Base-by-base conservation (phyloP, 1,284 basidiomycete genomes). In the Anthracocystis walkeri region DNA sequence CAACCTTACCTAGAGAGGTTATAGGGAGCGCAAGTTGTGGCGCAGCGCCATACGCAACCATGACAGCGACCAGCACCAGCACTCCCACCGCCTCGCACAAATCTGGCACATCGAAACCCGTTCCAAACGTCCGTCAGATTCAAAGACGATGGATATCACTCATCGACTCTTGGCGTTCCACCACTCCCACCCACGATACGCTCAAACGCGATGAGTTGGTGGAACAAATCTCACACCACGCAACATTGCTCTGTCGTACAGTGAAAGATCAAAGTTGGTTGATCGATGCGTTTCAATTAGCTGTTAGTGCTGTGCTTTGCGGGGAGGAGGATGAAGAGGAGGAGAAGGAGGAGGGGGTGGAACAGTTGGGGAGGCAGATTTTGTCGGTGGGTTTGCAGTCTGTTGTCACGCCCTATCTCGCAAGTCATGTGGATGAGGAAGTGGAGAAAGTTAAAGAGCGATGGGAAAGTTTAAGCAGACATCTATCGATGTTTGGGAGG, bases 91-190 rank as follows among this genome's bases (percentile, higher is more conserved):
- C n/a, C n/a, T n/a, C 29, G 18, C 5, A 18, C 1, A 45, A 20
- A 33, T 8, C 48, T 10, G 48, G 58, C 44, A 42, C 38, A 25
- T 1, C 42, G 1, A 70, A 49, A 8, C 7, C 3, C 0, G 23
- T 8, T 14, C 42, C 45, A 7, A 7, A 41, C 21, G 40, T 40
- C 7, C 53, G 57, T 16, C 58, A 65, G 18, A 8, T 25, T 2
- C 61, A 69, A 40, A 58, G 52, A 7, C 27, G 57, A 40, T 75
- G 73, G 73, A 23, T 75, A 4, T 33, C 61, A 42, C 73, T 75
- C 35, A 62, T 75, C n/a, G 73, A 75, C 7, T 20, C 57, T 2
- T 75, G 73, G 73, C 59, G 51, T 4, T 21, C 38, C 11, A n/a
- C 3, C 35, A 16, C 44, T n/a, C 16, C 8, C 1, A 8, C 27